Evolutionary conservation across 192 early-diverging fungal species (phyloP), one percentile per base, ranked within the genome.

Genomic region (Coemansia sp.): DNA sequence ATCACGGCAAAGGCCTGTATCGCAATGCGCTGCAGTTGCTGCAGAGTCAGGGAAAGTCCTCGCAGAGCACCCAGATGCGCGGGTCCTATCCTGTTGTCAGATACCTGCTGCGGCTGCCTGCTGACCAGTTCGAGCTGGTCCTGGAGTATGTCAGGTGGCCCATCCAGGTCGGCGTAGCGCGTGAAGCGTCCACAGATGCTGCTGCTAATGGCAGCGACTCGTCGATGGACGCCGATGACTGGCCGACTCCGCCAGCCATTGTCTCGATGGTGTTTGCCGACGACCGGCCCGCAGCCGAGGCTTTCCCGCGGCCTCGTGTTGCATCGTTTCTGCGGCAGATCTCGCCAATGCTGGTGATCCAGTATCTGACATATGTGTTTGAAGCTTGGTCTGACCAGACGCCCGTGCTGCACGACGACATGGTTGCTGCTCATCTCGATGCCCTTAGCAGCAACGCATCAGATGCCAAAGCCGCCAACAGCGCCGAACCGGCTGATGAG

Each of bases 21-120:
- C 86, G 87, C 29, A 94, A 94, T 65, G 95, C 97, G 3, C 80
- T 99, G 36, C 92, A 93, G 67, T 85, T 94, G 29, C 81, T 98
- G 29, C 84, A 86, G 58, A 78, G 75, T 62, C 89, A 76, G 59
- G 77, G 81, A 32, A 62, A 67, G 61, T 42, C 86, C 48, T 60
- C 78, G 18, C 33, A 73, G 3, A 69, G 79, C 40, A 88, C 84
- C 8, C 77, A 83, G 2, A 76, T 93, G 66, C 68, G 73, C 8
- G 92, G 92, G 0, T 83, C 87, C 3, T 81, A 86, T 36, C 84
- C 87, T 11, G 89, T 86, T 1, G 87, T 92, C 17, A 61, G 69
- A 30, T 97, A 97, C 64, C 75, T 99, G 36, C 89, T 95, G 51
- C 83, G 86, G 3, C 78, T 99, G 34, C 88, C 91, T 3, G 75